Evolutionary conservation across 495 filamentous ascomycete genomes (phyloP), one percentile per base, ranked within the genome.

Genomic region (Xylaria sp.): DNA sequence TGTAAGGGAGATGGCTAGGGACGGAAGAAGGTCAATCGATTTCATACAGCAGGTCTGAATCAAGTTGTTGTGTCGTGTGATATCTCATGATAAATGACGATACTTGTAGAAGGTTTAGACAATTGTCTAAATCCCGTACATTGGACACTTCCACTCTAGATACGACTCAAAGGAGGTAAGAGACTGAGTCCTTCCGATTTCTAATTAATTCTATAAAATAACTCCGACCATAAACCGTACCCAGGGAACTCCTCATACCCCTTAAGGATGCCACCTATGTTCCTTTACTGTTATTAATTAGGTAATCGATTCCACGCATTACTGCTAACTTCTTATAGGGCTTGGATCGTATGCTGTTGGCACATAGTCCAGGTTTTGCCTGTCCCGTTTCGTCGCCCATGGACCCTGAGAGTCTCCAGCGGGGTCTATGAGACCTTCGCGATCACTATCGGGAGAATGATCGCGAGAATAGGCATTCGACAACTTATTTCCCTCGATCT

Each of bases 401-500:
- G 44, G 68, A n/a, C 53, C 59, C 55, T 52, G 58, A 15, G 73
- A 57, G 31, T 69, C 68, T 11, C 68, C 62, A 15, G 62, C 74
- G 6, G 71, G 57, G 35, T 59, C 64, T 59, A 75, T 71, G 61
- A 75, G 74, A 6, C 69, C 65, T 26, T 68, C 65, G 35, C 71
- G 70, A 9, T 75, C 74, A 53, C 53, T 61, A 0, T 69, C 74
- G 9, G 59, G 68, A 15, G 73, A 71, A 26, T 24, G 19, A 24
- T 58, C 52, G 37, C 52, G 71, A 2, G 48, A 55, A 26, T 62
- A 66, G 19, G 66, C 37, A 19, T 19, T 55, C 12, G 75, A 52
- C 19, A 68, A 66, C 24, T 55, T 72, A 44, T 80, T 78, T 57
- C 75, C 74, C 53, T 82, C 80, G 58, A 82, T 65, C 69, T 78